phyloP scores from a whole-genome alignment of 345 rosid species.

The Gossypium stocksii region DNA sequence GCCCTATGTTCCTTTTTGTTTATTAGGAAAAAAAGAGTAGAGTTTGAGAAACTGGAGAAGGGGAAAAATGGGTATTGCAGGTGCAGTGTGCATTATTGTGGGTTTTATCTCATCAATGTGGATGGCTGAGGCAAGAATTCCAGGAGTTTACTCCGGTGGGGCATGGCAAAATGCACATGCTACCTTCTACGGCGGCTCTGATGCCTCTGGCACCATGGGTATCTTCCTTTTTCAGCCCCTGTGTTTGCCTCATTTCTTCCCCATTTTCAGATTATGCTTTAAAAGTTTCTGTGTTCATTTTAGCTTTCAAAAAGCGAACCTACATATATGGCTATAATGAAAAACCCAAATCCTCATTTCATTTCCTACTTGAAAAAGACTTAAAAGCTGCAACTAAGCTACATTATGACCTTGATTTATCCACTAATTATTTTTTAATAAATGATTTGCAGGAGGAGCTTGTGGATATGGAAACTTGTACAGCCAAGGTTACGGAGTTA shows the following conservation, averaged over 20 bases:
- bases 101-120: conserved; percentile 28
- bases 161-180: conserved; percentile 84
- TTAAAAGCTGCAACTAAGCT: not conserved
- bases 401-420: not conserved
- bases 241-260: not conserved
- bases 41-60: not conserved
- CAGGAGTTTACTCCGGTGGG: conserved; percentile 65
- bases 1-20: too few relatives aligned
- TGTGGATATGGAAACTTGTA: conserved; percentile 72
- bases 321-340: too few relatives aligned
- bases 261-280: not conserved
- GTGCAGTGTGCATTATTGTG: conserved; percentile 15
- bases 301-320: not conserved
- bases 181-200: conserved; percentile 84
- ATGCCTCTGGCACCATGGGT: conserved; percentile 94
- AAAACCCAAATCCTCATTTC: not conserved
- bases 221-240: not conserved
- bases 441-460: conserved; percentile 49
- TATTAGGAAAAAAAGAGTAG: not conserved
- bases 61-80: conserved; percentile 1
- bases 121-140: conserved; percentile 57
- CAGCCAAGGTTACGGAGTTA: conserved; percentile 70
- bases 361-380: not conserved
- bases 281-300: not conserved
- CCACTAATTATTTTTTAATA: not conserved